These are phyloP conservation scores for Kalaharituber pfeilii DNA, from an alignment of 2,329 filamentous ascomycete species.

Conservation along the genomic window DNA sequence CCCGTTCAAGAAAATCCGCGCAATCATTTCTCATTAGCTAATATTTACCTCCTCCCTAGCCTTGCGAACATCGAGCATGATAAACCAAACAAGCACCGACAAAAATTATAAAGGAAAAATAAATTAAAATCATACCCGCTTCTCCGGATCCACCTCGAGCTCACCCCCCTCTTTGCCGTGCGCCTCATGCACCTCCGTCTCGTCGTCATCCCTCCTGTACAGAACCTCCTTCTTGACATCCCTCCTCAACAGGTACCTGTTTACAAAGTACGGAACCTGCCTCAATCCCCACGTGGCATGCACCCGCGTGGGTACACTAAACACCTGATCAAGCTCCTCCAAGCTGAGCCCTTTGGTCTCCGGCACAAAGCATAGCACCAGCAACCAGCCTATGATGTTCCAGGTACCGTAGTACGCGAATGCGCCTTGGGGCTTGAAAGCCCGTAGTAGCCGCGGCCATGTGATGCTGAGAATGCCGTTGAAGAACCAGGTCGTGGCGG, in stretches of 20 bases:
- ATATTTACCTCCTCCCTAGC: too few relatives aligned
- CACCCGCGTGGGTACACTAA: slow-evolving; percentile 13
- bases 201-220: slow-evolving; percentile 7
- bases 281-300: slow-evolving; percentile 5
- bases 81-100: too few relatives aligned
- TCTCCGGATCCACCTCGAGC: background rate
- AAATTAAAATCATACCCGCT: too few relatives aligned
- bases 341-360: slow-evolving; percentile 33
- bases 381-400: slow-evolving; percentile 34
- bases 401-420: slow-evolving; percentile 36
- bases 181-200: background rate
- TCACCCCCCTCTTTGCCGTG: background rate
- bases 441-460: slow-evolving; percentile 32
- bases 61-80: too few relatives aligned
- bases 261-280: slow-evolving; percentile 27
- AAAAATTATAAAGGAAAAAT: too few relatives aligned
- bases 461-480: slow-evolving; percentile 28
- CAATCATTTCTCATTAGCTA: too few relatives aligned
- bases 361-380: slow-evolving; percentile 30
- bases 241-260: slow-evolving; percentile 24
- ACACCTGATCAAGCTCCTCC: slow-evolving; percentile 27
- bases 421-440: slow-evolving; percentile 33
- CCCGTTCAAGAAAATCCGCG: too few relatives aligned
- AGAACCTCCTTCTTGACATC: slow-evolving; percentile 22
- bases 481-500: slow-evolving; percentile 36